Conservation (phyloP, 805 yeast species). For the Hanseniaspora lachancei region DNA sequence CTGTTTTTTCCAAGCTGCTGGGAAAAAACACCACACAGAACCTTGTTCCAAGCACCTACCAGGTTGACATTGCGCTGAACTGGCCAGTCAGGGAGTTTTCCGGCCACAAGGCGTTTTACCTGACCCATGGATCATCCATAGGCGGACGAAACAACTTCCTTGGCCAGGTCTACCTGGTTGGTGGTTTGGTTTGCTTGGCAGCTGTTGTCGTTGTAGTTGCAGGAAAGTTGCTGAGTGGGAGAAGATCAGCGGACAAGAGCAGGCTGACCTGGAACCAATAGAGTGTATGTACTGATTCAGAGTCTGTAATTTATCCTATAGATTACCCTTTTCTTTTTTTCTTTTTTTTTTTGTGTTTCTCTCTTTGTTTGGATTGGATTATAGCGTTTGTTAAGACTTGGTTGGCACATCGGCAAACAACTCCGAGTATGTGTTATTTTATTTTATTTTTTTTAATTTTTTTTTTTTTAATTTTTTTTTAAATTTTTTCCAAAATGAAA, state of each 20-base stretch:
- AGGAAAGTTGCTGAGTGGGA: constrained; percentile 49
- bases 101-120: constrained; percentile 43
- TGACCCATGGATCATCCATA: constrained; percentile 57
- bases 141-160: constrained; percentile 68
- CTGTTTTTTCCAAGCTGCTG: constrained; percentile 53
- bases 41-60: constrained; percentile 50
- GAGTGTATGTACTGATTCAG: not conserved
- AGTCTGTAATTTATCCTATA: too few species aligned
- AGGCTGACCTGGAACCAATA: constrained; percentile 56
- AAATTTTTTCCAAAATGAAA: too few species aligned
- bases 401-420: too few species aligned
- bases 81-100: constrained; percentile 63
- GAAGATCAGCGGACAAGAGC: constrained; percentile 62
- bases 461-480: too few species aligned
- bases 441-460: too few species aligned
- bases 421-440: too few species aligned
- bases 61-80: constrained; percentile 54
- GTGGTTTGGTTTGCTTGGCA: constrained; percentile 55
- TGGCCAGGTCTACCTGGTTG: constrained; percentile 62
- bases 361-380: too few species aligned
- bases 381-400: too few species aligned
- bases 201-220: constrained; percentile 40
- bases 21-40: constrained; percentile 34
- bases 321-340: not conserved
- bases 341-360: not conserved